phyloP scores from a whole-genome alignment of 306 rosid species.

The Quillaja saponaria region DNA sequence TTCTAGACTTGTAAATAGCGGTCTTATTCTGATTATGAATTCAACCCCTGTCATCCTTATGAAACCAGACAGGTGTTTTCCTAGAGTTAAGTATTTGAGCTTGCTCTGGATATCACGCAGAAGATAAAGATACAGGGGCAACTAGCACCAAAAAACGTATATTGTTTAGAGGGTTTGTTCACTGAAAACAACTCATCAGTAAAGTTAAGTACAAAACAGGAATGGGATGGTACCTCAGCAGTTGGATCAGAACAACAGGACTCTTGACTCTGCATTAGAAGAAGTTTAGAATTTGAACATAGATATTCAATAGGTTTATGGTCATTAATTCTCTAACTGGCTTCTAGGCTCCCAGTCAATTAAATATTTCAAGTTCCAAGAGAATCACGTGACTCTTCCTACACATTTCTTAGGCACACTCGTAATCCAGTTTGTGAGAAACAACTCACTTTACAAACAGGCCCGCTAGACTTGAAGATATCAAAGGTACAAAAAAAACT shows the following conservation, averaged over 20 bases:
- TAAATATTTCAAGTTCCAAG: no score
- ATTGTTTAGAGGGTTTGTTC: neutral
- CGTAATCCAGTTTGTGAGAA: neutral
- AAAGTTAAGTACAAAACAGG: neutral
- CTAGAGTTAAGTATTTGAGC: slow-evolving; percentile 38
- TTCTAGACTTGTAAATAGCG: slow-evolving; percentile 39
- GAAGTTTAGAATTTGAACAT: neutral
- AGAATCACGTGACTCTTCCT: neutral
- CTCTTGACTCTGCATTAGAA: slow-evolving; percentile 33
- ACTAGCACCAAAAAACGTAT: slow-evolving; percentile 21
- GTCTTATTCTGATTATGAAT: slow-evolving; percentile 26
- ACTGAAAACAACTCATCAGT: neutral
- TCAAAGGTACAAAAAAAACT: neutral
- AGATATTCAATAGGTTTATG: no score
- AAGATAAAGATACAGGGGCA: slow-evolving; percentile 38
- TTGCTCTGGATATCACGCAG: slow-evolving; percentile 42
- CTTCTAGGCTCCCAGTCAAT: no score
- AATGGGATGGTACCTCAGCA: slow-evolving; percentile 36
- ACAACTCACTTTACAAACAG: neutral
- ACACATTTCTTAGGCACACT: slow-evolving; percentile 5
- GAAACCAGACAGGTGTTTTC: slow-evolving; percentile 34
- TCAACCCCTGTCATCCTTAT: slow-evolving; percentile 29
- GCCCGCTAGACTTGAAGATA: no score
- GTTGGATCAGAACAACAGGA: slow-evolving; percentile 40
- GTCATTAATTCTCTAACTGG: no score